Evolutionary conservation across 176 grass and related monocot genomes (phyloP).

Genomic region (Phoenix roebelenii): DNA sequence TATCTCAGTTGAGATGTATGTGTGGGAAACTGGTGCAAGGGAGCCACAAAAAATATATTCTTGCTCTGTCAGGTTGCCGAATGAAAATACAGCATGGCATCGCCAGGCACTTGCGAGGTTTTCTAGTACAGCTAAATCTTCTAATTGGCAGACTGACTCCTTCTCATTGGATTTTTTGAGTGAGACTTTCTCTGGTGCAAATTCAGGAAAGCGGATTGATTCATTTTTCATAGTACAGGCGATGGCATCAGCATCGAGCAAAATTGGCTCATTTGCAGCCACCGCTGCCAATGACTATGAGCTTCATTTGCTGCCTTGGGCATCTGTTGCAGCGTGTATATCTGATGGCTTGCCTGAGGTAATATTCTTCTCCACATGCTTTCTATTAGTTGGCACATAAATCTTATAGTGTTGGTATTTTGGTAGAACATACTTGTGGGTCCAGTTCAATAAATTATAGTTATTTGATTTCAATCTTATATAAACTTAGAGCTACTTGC

Average conservation of each 20-base stretch:
- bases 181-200: constrained; percentile 39
- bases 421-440: too few relatives aligned
- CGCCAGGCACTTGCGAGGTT: constrained; percentile 70
- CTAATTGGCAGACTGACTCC: constrained; percentile 46
- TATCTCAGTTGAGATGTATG: constrained; percentile 77
- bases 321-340: constrained; percentile 91
- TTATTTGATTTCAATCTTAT: too few relatives aligned
- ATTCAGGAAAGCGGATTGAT: constrained; percentile 52
- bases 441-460: too few relatives aligned
- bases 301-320: constrained; percentile 86
- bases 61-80: constrained; percentile 46
- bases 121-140: constrained; percentile 35
- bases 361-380: constrained; percentile 16
- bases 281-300: constrained; percentile 79
- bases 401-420: too few relatives aligned
- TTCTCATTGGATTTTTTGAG: constrained; percentile 66
- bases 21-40: constrained; percentile 56
- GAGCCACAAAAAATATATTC: constrained; percentile 69
- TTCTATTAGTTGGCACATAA: neutral
- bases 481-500: too few relatives aligned
- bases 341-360: constrained; percentile 51
- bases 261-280: constrained; percentile 73
- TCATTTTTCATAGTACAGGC: constrained; percentile 75
- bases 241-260: constrained; percentile 74
- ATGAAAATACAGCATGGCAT: constrained; percentile 60